Evolutionary conservation across 2,329 filamentous ascomycete genomes (phyloP).

Genomic region (Aureobasidium musti): DNA sequence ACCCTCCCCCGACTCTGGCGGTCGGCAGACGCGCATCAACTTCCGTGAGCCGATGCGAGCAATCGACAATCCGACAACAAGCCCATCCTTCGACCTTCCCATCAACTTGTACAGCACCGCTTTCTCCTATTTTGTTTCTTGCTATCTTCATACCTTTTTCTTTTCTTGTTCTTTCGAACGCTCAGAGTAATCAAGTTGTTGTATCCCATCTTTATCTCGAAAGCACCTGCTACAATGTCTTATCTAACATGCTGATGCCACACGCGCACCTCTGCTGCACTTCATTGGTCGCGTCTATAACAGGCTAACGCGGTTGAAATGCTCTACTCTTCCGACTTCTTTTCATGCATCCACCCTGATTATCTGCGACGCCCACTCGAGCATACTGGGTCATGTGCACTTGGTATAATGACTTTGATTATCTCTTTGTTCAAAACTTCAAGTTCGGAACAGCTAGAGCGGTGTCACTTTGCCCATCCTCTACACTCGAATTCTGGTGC

Average conservation of each 20-base stretch:
- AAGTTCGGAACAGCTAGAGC: neutral
- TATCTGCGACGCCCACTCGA: neutral
- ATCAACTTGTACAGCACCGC: neutral
- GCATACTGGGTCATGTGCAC: conserved; percentile 17
- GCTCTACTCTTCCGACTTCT: conserved; percentile 7
- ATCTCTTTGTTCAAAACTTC: conserved; percentile 11
- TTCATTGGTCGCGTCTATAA: conserved; percentile 9
- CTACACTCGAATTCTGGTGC: neutral
- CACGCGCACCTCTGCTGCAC: conserved; percentile 18
- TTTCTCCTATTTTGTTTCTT: neutral
- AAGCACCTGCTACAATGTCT: conserved; percentile 12
- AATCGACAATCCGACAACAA: neutral
- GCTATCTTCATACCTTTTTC: neutral
- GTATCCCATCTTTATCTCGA: too few relatives aligned
- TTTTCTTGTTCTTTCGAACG: too few relatives aligned
- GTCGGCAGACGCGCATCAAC: neutral
- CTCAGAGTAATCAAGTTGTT: neutral
- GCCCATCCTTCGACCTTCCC: neutral
- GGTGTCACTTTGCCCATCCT: neutral
- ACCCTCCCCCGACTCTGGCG: neutral
- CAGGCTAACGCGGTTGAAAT: conserved; percentile 24
- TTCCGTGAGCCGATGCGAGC: conserved; percentile 8
- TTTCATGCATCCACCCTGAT: conserved; percentile 14
- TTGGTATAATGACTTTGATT: neutral
- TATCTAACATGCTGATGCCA: conserved; percentile 16